Conservation (phyloP, 371 early-diverging fungal species). For the Apophysomyces variabilis region DNA sequence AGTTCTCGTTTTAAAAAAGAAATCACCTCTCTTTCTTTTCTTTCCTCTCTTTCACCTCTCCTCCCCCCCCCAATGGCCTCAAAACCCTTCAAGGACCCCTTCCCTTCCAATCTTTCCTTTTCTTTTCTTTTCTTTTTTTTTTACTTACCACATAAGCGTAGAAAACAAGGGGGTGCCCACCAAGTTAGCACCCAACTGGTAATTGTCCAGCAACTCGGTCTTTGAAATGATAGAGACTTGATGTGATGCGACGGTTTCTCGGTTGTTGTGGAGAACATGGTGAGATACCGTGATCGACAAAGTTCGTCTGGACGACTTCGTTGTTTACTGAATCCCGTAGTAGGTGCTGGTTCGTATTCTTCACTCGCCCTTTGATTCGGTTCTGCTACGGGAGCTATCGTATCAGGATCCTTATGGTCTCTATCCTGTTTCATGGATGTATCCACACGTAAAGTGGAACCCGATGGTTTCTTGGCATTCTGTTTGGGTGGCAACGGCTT, state of each 20-base stretch:
- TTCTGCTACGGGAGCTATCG: neutral
- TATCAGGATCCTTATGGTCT: neutral
- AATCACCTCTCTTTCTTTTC: too few species aligned
- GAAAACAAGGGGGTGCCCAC: constrained; percentile 46
- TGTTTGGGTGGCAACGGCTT: neutral
- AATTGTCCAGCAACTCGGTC: constrained; percentile 35
- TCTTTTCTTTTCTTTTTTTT: too few species aligned
- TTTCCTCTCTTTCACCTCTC: too few species aligned
- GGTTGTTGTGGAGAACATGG: constrained; percentile 10
- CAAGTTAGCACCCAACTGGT: constrained; percentile 48
- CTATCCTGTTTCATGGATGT: neutral
- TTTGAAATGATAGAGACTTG: neutral
- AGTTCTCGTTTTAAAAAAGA: neutral
- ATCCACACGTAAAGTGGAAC: neutral
- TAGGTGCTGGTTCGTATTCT: neutral
- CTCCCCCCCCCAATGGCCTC: too few species aligned
- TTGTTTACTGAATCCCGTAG: neutral
- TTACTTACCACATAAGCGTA: constrained; percentile 31
- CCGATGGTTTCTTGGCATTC: neutral
- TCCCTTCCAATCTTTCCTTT: too few species aligned
- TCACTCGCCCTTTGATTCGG: neutral
- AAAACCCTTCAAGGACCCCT: too few species aligned
- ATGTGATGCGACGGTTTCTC: neutral
- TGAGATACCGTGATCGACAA: constrained; percentile 25
- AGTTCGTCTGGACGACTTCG: constrained; percentile 18